Evolutionary conservation across 2,329 filamentous ascomycete species (phyloP).

Genomic region (Cladophialophora carrionii): DNA sequence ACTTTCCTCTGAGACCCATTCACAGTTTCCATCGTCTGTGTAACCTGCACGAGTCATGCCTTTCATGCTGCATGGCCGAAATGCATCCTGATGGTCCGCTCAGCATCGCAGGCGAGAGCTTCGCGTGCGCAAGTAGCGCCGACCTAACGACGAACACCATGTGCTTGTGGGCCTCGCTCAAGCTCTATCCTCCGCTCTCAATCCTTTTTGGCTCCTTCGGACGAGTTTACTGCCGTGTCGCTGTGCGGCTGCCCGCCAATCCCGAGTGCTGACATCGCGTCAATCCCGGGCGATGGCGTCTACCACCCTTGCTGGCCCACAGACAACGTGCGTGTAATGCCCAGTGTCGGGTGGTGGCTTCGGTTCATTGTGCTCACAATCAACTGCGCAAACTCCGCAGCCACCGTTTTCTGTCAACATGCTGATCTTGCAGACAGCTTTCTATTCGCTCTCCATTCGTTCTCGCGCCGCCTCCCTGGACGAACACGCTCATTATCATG

Average conservation of each 20-base stretch:
- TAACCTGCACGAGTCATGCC: not conserved
- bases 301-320: not conserved
- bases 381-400: not conserved
- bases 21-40: not conserved
- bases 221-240: not conserved
- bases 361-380: not conserved
- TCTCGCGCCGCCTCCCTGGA: not conserved
- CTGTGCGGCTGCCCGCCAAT: conserved; percentile 1
- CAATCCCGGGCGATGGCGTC: not conserved
- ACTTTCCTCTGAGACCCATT: not conserved
- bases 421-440: not conserved
- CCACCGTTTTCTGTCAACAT: not conserved
- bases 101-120: not conserved
- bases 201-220: not conserved
- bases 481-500: not conserved
- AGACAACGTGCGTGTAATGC: not conserved
- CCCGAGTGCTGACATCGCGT: not conserved
- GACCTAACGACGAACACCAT: not conserved
- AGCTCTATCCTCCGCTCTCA: too few species aligned
- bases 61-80: not conserved
- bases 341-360: not conserved
- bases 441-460: not conserved
- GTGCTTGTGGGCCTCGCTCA: not conserved
- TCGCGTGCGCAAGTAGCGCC: not conserved
- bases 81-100: not conserved